Base-by-base conservation (phyloP, 495 filamentous ascomycete genomes). In the Evansstolkia leycettana region DNA sequence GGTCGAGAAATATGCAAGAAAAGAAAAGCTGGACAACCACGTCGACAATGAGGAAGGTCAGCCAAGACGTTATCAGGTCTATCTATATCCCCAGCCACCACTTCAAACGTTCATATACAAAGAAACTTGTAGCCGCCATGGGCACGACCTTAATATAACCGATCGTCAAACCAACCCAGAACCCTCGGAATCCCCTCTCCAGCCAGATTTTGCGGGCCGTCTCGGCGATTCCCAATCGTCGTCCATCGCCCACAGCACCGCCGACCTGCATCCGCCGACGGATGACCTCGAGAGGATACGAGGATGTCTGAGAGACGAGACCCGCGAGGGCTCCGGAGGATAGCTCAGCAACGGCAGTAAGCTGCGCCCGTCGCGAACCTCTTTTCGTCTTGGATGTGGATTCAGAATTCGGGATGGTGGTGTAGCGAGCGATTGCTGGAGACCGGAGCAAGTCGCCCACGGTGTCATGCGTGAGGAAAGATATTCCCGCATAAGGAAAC, bases 381-480 rank as follows among this genome's bases (percentile, higher is more conserved):
- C 46, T 53, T 13, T 47, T 45, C 4, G 33, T 34, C 10, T 47
- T 52, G 6, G 25, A 28, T 34, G 28, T 37, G 26, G 33, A 37
- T 16, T 58, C 54, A 11, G 65, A 65, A 11, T 50, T 46, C 0
- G 69, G 64, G 5, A 71, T 58, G 0, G 66, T 84, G 10, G 87
- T 92, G 56, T 84, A 82, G 33, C 64, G 51, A 0, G 81, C 72
- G 0, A 93, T 36, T 1, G 47, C 31, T 0, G 78, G 77, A 23
- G 63, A 60, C 1, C 90, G 83, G 28, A 98, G 70, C 23, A 83
- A 51, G 54, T 98, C 90, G 16, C 84, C 78, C 1, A 74, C 71
- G 3, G 82, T 82, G 51, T 98, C 90, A 55, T 98, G 90, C 0
- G 85, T 92, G 20, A 96, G 73, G 66, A 98, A 98, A n/a, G 88